Evolutionary conservation across 768 basidiomycete genomes (phyloP).

Genomic region (Pleurotus ostreatus): DNA sequence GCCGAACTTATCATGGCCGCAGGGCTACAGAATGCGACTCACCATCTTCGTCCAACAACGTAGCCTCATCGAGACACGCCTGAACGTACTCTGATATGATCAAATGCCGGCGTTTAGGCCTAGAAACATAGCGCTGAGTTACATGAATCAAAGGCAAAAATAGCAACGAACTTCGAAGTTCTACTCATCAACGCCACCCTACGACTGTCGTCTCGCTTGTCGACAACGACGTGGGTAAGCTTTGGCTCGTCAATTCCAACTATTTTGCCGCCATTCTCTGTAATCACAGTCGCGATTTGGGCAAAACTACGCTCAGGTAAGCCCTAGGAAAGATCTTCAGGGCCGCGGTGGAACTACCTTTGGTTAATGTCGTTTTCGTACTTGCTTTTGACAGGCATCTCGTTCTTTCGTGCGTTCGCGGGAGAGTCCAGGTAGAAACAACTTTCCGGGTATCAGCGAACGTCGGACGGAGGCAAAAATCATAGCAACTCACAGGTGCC

Average conservation of each 20-base stretch:
- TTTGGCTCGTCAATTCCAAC: slow-evolving; percentile 69
- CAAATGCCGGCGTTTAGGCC: slow-evolving; percentile 78
- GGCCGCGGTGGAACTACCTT: slow-evolving; percentile 36
- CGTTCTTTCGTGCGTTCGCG: slow-evolving; percentile 63
- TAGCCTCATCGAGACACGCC: slow-evolving; percentile 79
- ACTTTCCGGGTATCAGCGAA: slow-evolving; percentile 32
- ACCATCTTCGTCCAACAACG: slow-evolving; percentile 85
- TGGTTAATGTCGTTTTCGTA: slow-evolving; percentile 46
- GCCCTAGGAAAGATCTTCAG: neutral
- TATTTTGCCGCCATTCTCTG: slow-evolving; percentile 68
- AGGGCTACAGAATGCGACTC: slow-evolving; percentile 18
- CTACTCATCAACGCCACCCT: slow-evolving; percentile 65
- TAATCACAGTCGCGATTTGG: slow-evolving; percentile 47
- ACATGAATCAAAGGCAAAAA: slow-evolving; percentile 7
- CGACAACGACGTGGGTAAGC: slow-evolving; percentile 82
- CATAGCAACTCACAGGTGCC: slow-evolving; percentile 59
- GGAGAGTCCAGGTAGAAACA: slow-evolving; percentile 88
- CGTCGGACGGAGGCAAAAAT: neutral
- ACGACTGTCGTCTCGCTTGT: slow-evolving; percentile 77
- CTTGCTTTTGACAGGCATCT: slow-evolving; percentile 54
- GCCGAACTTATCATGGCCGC: too few species aligned
- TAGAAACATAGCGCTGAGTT: slow-evolving; percentile 22
- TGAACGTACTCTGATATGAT: slow-evolving; percentile 75
- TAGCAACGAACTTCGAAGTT: slow-evolving; percentile 59
- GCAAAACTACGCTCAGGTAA: slow-evolving; percentile 43